phyloP scores from a whole-genome alignment of 2,329 filamentous ascomycete species.

The Aspergillus candidus region DNA sequence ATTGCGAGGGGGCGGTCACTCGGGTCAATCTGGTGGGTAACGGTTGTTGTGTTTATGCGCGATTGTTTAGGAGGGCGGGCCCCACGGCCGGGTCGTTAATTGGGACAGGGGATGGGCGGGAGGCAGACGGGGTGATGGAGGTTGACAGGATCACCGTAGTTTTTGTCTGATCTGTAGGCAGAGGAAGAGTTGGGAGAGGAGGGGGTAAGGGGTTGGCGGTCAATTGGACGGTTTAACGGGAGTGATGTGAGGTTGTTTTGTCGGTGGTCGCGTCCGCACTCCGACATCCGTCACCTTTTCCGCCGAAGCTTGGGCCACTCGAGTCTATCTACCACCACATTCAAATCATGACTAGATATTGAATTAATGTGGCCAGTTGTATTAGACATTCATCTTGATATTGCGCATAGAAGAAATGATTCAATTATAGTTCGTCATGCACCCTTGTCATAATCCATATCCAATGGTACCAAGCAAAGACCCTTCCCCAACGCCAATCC shows the following conservation, averaged over 20 bases:
- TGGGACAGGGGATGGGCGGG: no score
- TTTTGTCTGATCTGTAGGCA: neutral
- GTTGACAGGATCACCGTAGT: neutral
- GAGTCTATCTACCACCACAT: neutral
- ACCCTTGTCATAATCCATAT: no score
- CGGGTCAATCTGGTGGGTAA: slow-evolving; percentile 6
- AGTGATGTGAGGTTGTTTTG: slow-evolving; percentile 6
- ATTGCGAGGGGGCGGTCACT: slow-evolving; percentile 37
- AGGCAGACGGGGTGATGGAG: no score
- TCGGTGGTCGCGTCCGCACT: slow-evolving; percentile 16
- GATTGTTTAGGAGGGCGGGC: slow-evolving; percentile 22
- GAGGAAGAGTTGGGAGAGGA: slow-evolving; percentile 10
- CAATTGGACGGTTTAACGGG: neutral
- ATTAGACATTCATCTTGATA: no score
- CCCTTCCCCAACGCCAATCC: no score
- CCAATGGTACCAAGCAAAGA: no score
- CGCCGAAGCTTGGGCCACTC: slow-evolving; percentile 35
- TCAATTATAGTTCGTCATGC: no score
- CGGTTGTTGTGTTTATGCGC: slow-evolving; percentile 16
- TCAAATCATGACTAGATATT: no score
- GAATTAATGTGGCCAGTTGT: no score
- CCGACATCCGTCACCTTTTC: slow-evolving; percentile 11
- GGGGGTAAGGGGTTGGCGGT: slow-evolving; percentile 1
- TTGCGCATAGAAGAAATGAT: no score
- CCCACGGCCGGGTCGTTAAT: slow-evolving; percentile 20